Evolutionary conservation across 2,329 filamentous ascomycete genomes (phyloP).

Genomic region (Thyridium curvatum): DNA sequence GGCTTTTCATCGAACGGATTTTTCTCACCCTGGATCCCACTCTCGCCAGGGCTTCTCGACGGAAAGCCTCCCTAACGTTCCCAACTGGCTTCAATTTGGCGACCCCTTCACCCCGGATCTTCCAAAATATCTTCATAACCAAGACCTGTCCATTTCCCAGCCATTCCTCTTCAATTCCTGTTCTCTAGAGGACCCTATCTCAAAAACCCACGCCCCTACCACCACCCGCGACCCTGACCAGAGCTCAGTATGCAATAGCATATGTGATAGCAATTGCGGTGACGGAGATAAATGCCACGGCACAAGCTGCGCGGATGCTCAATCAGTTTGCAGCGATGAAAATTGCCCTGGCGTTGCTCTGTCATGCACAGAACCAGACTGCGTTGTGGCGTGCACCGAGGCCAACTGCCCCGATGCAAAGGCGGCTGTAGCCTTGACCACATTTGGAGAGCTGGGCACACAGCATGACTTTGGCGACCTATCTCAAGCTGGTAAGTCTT

Average conservation of each 20-base stretch:
- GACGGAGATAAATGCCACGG: constrained; percentile 11
- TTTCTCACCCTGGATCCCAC: too few species aligned
- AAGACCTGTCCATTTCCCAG: too few species aligned
- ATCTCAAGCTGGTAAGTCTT: not conserved
- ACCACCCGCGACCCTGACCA: too few species aligned
- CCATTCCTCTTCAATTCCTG: too few species aligned
- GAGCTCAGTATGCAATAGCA: too few species aligned
- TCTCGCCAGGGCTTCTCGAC: too few species aligned
- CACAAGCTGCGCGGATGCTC: constrained; percentile 9
- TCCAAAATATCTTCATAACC: not conserved
- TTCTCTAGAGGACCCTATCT: too few species aligned
- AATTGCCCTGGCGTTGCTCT: constrained; percentile 3
- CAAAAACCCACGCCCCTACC: too few species aligned
- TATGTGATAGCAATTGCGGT: constrained; percentile 5
- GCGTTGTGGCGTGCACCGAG: too few species aligned
- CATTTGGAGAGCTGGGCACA: too few species aligned
- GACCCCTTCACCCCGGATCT: not conserved
- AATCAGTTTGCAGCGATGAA: constrained; percentile 11
- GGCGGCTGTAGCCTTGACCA: constrained; percentile 7
- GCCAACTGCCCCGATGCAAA: constrained; percentile 4
- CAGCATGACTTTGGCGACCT: not conserved
- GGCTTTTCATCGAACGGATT: too few species aligned
- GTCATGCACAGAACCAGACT: too few species aligned
- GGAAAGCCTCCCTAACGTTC: not conserved
- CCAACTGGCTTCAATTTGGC: constrained; percentile 1